phyloP scores from a whole-genome alignment of 2,329 filamentous ascomycete species.

The Sporothrix phasma region DNA sequence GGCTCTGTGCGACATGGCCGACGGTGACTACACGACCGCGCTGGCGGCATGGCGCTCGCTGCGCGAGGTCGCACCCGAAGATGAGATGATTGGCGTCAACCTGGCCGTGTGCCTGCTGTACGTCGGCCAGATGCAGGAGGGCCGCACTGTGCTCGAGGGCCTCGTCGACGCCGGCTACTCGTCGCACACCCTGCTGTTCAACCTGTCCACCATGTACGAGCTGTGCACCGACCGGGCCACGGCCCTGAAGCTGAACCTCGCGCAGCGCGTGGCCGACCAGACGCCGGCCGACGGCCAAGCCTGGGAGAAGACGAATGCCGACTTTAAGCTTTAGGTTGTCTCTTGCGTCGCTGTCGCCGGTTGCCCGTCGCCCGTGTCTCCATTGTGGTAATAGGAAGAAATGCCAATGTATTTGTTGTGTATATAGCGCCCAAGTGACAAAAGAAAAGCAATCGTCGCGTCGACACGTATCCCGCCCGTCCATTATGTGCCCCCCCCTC shows the following conservation, averaged over 20 bases:
- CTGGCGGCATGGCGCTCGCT: slow-evolving; percentile 50
- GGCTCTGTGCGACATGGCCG: slow-evolving; percentile 68
- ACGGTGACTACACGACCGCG: slow-evolving; percentile 60
- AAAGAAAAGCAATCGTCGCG: background rate
- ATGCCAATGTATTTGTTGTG: slow-evolving; percentile 5
- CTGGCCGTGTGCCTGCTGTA: slow-evolving; percentile 78
- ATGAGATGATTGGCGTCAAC: slow-evolving; percentile 72
- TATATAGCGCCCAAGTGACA: slow-evolving; percentile 6
- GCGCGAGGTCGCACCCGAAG: slow-evolving; percentile 30
- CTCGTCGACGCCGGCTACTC: slow-evolving; percentile 53
- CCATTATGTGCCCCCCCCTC: background rate
- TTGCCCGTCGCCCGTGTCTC: no score
- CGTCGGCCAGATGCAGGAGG: slow-evolving; percentile 63
- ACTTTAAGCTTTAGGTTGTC: slow-evolving; percentile 69
- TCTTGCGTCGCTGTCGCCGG: no score
- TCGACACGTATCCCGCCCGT: background rate
- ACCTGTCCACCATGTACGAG: slow-evolving; percentile 84
- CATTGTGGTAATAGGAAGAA: background rate
- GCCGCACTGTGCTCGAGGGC: slow-evolving; percentile 54
- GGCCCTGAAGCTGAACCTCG: slow-evolving; percentile 59
- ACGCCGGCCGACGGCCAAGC: slow-evolving; percentile 43
- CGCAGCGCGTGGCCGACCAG: slow-evolving; percentile 56
- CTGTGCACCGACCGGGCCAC: slow-evolving; percentile 71
- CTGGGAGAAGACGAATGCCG: slow-evolving; percentile 60
- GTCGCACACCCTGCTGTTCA: slow-evolving; percentile 78